Percentiles rank a stretch among this genome's conserved stretches.
These are phyloP conservation scores for Populus nigra DNA, from an alignment of 345 rosid species.

Conservation along the genomic window DNA sequence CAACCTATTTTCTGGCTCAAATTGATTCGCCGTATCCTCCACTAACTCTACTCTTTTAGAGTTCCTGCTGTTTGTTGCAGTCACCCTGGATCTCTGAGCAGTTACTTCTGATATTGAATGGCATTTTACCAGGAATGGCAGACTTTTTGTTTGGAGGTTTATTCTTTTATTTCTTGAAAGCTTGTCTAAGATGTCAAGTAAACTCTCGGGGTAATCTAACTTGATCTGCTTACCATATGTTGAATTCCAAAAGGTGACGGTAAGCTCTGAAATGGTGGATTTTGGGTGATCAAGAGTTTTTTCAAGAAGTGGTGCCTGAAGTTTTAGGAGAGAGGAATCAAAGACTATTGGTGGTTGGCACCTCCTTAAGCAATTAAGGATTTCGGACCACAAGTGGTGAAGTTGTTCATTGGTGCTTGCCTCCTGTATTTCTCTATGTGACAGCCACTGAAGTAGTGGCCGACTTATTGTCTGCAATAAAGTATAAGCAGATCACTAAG, in stretches of 20 bases:
- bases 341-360: conserved; percentile 41
- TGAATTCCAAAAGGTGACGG: conserved; percentile 48
- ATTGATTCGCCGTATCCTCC: not conserved
- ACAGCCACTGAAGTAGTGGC: conserved; percentile 43
- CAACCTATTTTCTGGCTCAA: conserved; percentile 6
- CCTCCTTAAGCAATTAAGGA: conserved; percentile 37
- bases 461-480: conserved; percentile 35
- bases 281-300: conserved; percentile 44
- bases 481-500: not conserved
- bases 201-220: conserved; percentile 43
- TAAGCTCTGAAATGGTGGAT: conserved; percentile 34
- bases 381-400: conserved; percentile 41
- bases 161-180: conserved; percentile 48
- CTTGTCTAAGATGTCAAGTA: conserved; percentile 47
- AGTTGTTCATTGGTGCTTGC: conserved; percentile 29
- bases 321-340: conserved; percentile 44
- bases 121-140: conserved; percentile 22
- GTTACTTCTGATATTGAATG: not conserved
- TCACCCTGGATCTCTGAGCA: conserved; percentile 31
- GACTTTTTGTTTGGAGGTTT: conserved; percentile 32
- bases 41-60: conserved; percentile 42
- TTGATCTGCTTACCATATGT: conserved; percentile 39
- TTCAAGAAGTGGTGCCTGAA: conserved; percentile 46
- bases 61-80: conserved; percentile 32
- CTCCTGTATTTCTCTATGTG: conserved; percentile 25